These are phyloP conservation scores for Colletotrichum tanaceti DNA, from an alignment of 2,329 filamentous ascomycete species.

Conservation along the genomic window DNA sequence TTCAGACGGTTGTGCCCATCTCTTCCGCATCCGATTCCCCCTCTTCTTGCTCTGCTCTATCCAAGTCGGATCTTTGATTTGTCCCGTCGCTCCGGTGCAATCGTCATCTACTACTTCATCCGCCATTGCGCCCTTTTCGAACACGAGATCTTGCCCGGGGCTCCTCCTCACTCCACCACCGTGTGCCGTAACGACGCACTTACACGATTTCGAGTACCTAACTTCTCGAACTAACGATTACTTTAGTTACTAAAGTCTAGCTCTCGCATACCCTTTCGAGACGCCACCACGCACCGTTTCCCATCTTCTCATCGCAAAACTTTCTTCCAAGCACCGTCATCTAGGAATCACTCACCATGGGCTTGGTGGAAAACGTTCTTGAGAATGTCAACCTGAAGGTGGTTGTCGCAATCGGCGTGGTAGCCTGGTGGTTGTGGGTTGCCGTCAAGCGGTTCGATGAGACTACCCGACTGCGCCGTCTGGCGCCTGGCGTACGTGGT, in stretches of 20 bases:
- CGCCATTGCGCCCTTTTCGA: neutral
- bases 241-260: neutral
- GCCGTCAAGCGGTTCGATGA: constrained; percentile 54
- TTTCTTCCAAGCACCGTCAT: neutral
- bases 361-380: constrained; percentile 62
- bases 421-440: constrained; percentile 53
- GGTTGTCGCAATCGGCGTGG: constrained; percentile 52
- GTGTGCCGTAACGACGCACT: neutral
- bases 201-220: neutral
- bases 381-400: constrained; percentile 57
- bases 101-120: neutral
- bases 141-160: neutral
- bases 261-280: neutral
- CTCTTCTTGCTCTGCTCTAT: neutral
- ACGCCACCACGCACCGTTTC: neutral
- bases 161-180: neutral
- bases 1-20: constrained; percentile 24
- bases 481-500: constrained; percentile 56
- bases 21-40: neutral
- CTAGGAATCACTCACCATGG: constrained; percentile 51
- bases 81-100: constrained; percentile 4
- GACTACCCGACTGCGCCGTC: constrained; percentile 56
- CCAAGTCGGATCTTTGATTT: neutral
- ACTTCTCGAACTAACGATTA: neutral
- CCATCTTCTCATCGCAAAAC: neutral